These are phyloP conservation scores for Boletus coccyginus DNA, from an alignment of 768 basidiomycete genomes.

Conservation along the genomic window DNA sequence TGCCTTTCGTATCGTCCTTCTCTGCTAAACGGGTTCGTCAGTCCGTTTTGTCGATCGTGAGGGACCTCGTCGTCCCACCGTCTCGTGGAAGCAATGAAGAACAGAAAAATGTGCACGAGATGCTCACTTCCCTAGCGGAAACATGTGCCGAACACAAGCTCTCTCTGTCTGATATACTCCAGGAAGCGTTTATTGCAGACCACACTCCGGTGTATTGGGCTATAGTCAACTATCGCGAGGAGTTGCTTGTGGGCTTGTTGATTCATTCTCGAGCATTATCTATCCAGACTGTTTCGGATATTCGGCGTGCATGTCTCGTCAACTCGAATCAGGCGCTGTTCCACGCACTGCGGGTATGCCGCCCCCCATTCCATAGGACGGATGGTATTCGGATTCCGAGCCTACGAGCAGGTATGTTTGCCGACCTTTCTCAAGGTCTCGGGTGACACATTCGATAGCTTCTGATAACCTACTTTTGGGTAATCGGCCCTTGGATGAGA, in stretches of 20 bases:
- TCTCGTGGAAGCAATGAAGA: neutral
- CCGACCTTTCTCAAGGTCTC: neutral
- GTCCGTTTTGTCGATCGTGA: conserved; percentile 50
- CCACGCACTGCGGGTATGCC: conserved; percentile 24
- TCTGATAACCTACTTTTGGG: conserved; percentile 46
- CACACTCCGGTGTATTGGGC: conserved; percentile 34
- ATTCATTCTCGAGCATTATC: conserved; percentile 45
- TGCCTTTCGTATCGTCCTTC: conserved; percentile 25
- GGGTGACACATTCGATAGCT: conserved; percentile 9
- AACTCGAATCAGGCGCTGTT: conserved; percentile 28
- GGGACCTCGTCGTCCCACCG: conserved; percentile 43
- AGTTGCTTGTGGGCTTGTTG: conserved; percentile 50
- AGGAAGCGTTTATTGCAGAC: conserved; percentile 20
- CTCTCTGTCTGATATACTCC: conserved; percentile 30
- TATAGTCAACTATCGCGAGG: conserved; percentile 33
- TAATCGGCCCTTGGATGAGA: conserved; percentile 47
- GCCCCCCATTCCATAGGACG: conserved; percentile 21
- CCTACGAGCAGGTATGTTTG: conserved; percentile 13
- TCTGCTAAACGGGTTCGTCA: conserved; percentile 45
- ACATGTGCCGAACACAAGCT: conserved; percentile 54
- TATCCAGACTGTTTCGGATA: conserved; percentile 49
- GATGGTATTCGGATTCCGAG: conserved; percentile 18
- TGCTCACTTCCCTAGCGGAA: conserved; percentile 60
- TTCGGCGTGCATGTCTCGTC: conserved; percentile 62
- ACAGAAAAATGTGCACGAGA: conserved; percentile 26